A percentile compares a stretch with the other conserved stretches of the same genome.
Conservation (phyloP, 2,329 filamentous ascomycete genomes). For the Sarocladium oryzae region DNA sequence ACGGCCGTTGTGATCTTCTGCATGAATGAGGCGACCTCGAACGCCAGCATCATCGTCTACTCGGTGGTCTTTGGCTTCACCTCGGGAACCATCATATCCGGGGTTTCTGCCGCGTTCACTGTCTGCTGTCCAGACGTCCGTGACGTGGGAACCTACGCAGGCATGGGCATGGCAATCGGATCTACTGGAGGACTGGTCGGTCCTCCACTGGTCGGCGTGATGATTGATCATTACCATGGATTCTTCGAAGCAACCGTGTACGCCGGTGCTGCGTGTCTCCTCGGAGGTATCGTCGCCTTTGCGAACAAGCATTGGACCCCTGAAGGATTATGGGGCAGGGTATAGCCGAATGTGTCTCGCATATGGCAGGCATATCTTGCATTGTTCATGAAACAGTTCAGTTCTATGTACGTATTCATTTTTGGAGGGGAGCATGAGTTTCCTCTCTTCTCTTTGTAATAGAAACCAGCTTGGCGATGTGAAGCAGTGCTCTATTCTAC, state of each 20-base stretch:
- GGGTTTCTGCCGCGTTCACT: constrained; percentile 36
- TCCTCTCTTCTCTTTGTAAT: no score
- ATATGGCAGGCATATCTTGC: no score
- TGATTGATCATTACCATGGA: constrained; percentile 26
- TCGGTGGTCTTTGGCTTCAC: constrained; percentile 31
- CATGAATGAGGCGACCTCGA: constrained; percentile 24
- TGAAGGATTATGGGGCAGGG: constrained; percentile 11
- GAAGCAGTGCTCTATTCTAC: no score
- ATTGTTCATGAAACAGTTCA: no score
- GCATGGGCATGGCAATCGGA: constrained; percentile 32
- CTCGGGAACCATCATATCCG: constrained; percentile 38
- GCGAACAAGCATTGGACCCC: constrained; percentile 10
- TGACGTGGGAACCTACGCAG: constrained; percentile 49
- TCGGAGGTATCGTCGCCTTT: constrained; percentile 12
- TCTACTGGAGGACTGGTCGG: constrained; percentile 37
- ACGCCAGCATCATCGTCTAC: constrained; percentile 28
- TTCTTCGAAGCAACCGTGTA: constrained; percentile 13
- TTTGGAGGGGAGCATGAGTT: no score
- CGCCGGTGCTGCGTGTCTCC: constrained; percentile 13
- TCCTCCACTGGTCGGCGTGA: constrained; percentile 16
- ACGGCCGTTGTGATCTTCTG: constrained; percentile 32
- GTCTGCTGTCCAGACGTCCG: constrained; percentile 34
- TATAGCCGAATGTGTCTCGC: not conserved
- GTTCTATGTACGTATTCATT: no score
- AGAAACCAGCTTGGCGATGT: no score